These are phyloP conservation scores for Cytospora piceae DNA, from an alignment of 2,329 filamentous ascomycete genomes.

Conservation along the genomic window DNA sequence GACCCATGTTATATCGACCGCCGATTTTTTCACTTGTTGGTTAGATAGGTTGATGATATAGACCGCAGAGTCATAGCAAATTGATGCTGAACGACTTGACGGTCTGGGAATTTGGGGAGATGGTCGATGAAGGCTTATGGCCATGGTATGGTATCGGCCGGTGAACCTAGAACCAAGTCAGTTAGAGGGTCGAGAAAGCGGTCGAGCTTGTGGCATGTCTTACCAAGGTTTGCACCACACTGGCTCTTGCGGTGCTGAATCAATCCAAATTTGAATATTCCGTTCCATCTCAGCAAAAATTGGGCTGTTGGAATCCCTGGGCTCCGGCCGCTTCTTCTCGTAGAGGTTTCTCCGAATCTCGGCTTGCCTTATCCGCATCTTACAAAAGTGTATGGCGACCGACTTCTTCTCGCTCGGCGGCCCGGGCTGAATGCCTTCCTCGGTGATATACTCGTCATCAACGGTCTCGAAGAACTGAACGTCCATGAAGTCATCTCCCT, in stretches of 20 bases:
- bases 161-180: slow-evolving; percentile 56
- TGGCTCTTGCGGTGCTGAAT: slow-evolving; percentile 71
- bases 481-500: slow-evolving; percentile 79
- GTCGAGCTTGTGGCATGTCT: slow-evolving; percentile 37
- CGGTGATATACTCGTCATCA: slow-evolving; percentile 81
- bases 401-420: slow-evolving; percentile 81
- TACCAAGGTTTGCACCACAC: slow-evolving; percentile 80
- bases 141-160: slow-evolving; percentile 80
- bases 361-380: slow-evolving; percentile 84
- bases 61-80: slow-evolving; percentile 81
- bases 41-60: slow-evolving; percentile 82
- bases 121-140: slow-evolving; percentile 85
- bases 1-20: slow-evolving; percentile 90
- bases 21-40: slow-evolving; percentile 75
- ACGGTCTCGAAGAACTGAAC: slow-evolving; percentile 83
- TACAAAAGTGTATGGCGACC: slow-evolving; percentile 90
- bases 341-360: slow-evolving; percentile 88
- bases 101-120: slow-evolving; percentile 91
- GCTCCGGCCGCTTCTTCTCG: slow-evolving; percentile 77
- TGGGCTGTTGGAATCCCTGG: slow-evolving; percentile 77
- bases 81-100: slow-evolving; percentile 74
- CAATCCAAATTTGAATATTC: slow-evolving; percentile 80
- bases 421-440: slow-evolving; percentile 72
- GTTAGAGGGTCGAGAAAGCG: slow-evolving; percentile 11
- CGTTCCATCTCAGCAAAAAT: slow-evolving; percentile 84